Conservation (phyloP, 495 filamentous ascomycete species). For the Podospora tetraspora region DNA sequence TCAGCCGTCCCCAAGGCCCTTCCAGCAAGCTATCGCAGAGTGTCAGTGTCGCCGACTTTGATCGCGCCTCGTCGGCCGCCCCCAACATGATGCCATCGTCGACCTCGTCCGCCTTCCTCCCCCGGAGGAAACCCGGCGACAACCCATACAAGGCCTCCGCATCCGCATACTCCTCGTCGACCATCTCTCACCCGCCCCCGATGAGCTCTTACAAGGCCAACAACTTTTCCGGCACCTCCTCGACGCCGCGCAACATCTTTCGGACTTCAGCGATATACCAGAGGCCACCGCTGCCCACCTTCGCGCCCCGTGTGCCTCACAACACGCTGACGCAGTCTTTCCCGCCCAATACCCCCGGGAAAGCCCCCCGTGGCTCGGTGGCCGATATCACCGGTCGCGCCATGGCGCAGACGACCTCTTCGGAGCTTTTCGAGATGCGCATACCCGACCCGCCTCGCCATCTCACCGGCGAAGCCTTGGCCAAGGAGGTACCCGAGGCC, state of each 20-base stretch:
- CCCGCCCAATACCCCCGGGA: constrained; percentile 32
- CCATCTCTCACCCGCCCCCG: constrained; percentile 20
- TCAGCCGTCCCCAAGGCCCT: constrained; percentile 29
- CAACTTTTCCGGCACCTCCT: constrained; percentile 24
- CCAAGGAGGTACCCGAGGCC: constrained; percentile 42
- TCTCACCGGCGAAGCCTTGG: constrained; percentile 42
- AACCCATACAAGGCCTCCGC: constrained; percentile 28
- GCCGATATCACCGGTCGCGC: constrained; percentile 30
- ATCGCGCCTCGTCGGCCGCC: constrained; percentile 15
- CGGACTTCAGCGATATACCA: constrained; percentile 33
- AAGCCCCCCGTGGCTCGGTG: constrained; percentile 23
- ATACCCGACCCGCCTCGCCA: constrained; percentile 43
- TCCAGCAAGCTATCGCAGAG: constrained; percentile 34
- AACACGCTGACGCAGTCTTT: constrained; percentile 31
- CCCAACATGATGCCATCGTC: constrained; percentile 11
- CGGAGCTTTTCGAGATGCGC: constrained; percentile 44
- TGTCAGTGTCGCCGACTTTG: constrained; percentile 27
- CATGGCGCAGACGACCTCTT: constrained; percentile 32
- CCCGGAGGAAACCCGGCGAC: constrained; percentile 31
- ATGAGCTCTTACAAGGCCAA: constrained; percentile 15
- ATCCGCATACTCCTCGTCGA: constrained; percentile 13
- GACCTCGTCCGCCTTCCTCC: constrained; percentile 4
- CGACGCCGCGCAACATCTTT: constrained; percentile 36
- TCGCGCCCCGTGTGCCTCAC: constrained; percentile 34
- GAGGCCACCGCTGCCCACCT: constrained; percentile 30